These are phyloP conservation scores for Astrocystis sublimbata DNA, from an alignment of 495 filamentous ascomycete genomes.

Conservation along the genomic window DNA sequence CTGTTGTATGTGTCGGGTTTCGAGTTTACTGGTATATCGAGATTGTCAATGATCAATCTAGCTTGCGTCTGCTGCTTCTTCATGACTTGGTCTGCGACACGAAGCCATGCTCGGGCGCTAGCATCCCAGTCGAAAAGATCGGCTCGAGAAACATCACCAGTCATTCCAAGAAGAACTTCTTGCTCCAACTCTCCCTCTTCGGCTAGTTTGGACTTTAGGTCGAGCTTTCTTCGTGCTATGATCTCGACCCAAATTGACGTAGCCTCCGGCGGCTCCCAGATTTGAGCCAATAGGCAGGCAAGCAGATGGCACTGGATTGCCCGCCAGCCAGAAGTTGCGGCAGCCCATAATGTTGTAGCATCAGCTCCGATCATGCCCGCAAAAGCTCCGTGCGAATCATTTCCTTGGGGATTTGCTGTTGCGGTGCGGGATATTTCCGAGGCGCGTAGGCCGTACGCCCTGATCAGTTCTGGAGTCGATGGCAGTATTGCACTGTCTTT, in stretches of 20 bases:
- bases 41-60: slow-evolving; percentile 39
- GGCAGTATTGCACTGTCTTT: slow-evolving; percentile 24
- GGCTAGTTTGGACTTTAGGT: slow-evolving; percentile 14
- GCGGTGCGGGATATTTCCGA: slow-evolving; percentile 35
- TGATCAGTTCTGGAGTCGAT: slow-evolving; percentile 34
- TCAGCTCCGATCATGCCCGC: slow-evolving; percentile 28
- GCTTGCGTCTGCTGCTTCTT: slow-evolving; percentile 34
- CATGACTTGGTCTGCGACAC: slow-evolving; percentile 28
- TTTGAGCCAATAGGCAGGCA: slow-evolving; percentile 39
- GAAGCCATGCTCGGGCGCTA: slow-evolving; percentile 39
- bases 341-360: slow-evolving; percentile 43
- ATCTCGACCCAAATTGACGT: slow-evolving; percentile 41
- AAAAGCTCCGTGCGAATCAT: slow-evolving; percentile 3
- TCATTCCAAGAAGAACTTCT: slow-evolving; percentile 3
- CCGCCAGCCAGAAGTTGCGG: slow-evolving; percentile 34
- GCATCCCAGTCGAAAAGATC: slow-evolving; percentile 40
- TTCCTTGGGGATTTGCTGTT: slow-evolving; percentile 12
- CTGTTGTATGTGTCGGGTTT: slow-evolving; percentile 25
- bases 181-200: slow-evolving; percentile 13
- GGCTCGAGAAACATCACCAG: slow-evolving; percentile 22
- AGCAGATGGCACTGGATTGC: slow-evolving; percentile 36
- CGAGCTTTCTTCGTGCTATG: slow-evolving; percentile 23
- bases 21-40: slow-evolving; percentile 27
- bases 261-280: slow-evolving; percentile 30
- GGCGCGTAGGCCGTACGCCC: slow-evolving; percentile 40